Evolutionary conservation across 2,329 filamentous ascomycete genomes (phyloP).

Genomic region (Fusarium duplospermum): DNA sequence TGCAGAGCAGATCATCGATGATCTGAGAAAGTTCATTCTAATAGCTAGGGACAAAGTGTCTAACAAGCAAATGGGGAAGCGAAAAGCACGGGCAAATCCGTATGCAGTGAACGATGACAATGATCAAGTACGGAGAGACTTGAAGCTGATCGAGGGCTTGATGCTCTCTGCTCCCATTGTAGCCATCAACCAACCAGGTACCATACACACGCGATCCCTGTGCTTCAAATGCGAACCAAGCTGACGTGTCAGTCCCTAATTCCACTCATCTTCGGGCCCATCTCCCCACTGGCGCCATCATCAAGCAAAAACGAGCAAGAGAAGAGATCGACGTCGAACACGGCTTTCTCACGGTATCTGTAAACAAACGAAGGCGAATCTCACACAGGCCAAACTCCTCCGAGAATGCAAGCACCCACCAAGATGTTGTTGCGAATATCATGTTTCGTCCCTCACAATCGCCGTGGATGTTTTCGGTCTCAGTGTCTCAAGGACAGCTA

Average conservation of each 20-base stretch:
- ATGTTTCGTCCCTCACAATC: slow-evolving; percentile 8
- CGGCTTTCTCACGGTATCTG: slow-evolving; percentile 12
- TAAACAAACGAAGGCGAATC: slow-evolving; percentile 19
- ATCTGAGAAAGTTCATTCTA: slow-evolving; percentile 10
- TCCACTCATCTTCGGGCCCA: not conserved
- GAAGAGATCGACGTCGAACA: slow-evolving; percentile 15
- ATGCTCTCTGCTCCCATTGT: slow-evolving; percentile 9
- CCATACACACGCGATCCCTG: not conserved
- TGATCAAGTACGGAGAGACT: not conserved
- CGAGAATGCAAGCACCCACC: not conserved
- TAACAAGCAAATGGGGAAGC: not conserved
- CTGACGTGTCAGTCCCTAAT: not conserved
- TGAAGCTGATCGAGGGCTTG: slow-evolving; percentile 15
- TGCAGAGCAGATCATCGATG: slow-evolving; percentile 29
- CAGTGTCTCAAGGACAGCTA: slow-evolving; percentile 23
- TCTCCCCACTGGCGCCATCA: slow-evolving; percentile 7
- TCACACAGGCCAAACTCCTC: not conserved
- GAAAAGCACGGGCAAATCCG: not conserved
- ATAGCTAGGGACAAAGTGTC: slow-evolving; percentile 10
- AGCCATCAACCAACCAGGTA: slow-evolving; percentile 15
- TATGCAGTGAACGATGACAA: not conserved
- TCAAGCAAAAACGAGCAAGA: slow-evolving; percentile 23
- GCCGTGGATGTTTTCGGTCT: slow-evolving; percentile 12
- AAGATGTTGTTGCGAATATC: slow-evolving; percentile 21
- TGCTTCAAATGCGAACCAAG: not conserved